Percentiles rank a stretch among this genome's conserved stretches.
Conservation (phyloP, 1,284 basidiomycete genomes). For the Sanghuangporus weigelae region DNA sequence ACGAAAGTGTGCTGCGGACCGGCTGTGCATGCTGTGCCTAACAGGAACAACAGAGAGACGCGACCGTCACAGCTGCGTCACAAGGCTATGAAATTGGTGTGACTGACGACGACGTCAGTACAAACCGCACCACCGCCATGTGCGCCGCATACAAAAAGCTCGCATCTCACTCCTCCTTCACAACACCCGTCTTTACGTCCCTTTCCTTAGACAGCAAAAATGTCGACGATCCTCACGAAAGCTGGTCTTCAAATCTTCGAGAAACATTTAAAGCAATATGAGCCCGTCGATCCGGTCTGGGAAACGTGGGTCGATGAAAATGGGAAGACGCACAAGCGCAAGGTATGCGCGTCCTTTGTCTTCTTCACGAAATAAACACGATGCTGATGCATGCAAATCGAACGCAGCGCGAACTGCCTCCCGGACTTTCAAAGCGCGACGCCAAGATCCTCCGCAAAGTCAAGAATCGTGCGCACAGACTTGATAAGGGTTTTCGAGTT, state of each 20-base stretch:
- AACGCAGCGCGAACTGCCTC: conserved; percentile 62
- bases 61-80: neutral
- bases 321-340: conserved; percentile 64
- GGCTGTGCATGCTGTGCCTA: too few relatives aligned
- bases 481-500: conserved; percentile 86
- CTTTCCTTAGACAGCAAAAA: conserved; percentile 12
- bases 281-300: conserved; percentile 76
- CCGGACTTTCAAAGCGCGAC: conserved; percentile 76
- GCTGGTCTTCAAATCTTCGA: conserved; percentile 57
- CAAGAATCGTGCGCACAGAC: conserved; percentile 77
- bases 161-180: neutral
- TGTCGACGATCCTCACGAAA: conserved; percentile 37
- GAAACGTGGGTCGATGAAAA: conserved; percentile 63
- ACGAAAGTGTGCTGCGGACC: too few relatives aligned
- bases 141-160: neutral
- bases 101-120: neutral
- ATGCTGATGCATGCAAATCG: neutral
- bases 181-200: neutral
- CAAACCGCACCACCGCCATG: neutral
- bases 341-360: conserved; percentile 41
- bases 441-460: conserved; percentile 73
- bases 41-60: too few relatives aligned
- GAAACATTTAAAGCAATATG: conserved; percentile 57
- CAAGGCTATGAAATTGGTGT: neutral
- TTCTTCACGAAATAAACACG: too few relatives aligned